phyloP scores from a whole-genome alignment of 257 asterid species.

The Parsonsia alboflavescens region DNA sequence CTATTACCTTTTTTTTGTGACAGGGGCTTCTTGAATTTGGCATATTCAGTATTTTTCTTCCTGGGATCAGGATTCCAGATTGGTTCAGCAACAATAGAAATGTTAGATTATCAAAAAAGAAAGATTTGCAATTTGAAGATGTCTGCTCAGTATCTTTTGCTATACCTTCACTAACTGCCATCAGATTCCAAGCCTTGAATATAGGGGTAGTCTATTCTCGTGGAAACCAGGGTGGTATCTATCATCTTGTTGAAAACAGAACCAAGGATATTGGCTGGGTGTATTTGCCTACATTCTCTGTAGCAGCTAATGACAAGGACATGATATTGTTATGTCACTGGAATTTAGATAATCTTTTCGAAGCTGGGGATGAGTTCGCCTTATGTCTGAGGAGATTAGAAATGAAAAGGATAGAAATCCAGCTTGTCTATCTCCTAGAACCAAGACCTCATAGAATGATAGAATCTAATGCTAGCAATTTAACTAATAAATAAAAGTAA shows the following conservation, averaged over 20 bases:
- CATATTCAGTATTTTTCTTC: constrained; percentile 10
- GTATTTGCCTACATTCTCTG: too few species aligned
- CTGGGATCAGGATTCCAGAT: not conserved
- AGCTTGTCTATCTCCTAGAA: too few species aligned
- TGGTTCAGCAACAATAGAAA: too few species aligned
- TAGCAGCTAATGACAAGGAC: not conserved
- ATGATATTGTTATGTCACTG: not conserved
- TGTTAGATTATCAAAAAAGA: not conserved
- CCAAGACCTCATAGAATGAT: too few species aligned
- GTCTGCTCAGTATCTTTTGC: not conserved
- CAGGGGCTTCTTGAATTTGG: constrained; percentile 17
- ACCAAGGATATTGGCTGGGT: too few species aligned
- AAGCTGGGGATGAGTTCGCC: not conserved
- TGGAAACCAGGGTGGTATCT: too few species aligned
- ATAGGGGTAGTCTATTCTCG: too few species aligned
- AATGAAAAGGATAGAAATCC: too few species aligned
- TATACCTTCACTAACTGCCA: too few species aligned
- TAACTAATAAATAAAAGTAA: not conserved
- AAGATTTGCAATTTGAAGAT: not conserved
- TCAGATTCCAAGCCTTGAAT: too few species aligned
- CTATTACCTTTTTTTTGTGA: not conserved
- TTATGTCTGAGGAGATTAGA: not conserved
- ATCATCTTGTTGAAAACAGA: too few species aligned
- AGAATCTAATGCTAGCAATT: constrained; percentile 9
- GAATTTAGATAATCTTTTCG: too few species aligned